These are phyloP conservation scores for Xylariaceae sp. DNA, from an alignment of 2,329 filamentous ascomycete species.

Conservation along the genomic window DNA sequence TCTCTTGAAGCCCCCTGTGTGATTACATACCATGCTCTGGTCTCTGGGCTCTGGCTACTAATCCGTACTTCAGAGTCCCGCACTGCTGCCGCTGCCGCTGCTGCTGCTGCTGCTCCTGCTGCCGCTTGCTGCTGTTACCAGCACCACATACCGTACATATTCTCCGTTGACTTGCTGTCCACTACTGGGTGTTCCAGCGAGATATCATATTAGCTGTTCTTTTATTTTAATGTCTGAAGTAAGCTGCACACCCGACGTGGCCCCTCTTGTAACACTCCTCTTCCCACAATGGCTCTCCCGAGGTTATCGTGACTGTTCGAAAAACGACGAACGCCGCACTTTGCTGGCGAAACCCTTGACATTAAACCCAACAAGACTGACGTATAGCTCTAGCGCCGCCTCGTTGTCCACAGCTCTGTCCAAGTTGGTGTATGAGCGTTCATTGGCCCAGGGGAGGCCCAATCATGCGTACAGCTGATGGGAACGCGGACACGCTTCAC, in stretches of 20 bases:
- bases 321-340: constrained; percentile 28
- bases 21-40: no score
- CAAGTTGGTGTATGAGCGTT: constrained; percentile 30
- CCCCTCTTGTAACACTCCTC: constrained; percentile 32
- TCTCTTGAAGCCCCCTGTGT: neutral
- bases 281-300: constrained; percentile 31
- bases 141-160: constrained; percentile 23
- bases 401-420: constrained; percentile 28
- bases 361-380: constrained; percentile 36
- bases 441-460: constrained; percentile 41
- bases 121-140: constrained; percentile 14
- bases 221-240: constrained; percentile 29
- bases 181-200: constrained; percentile 26
- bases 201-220: constrained; percentile 27
- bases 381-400: constrained; percentile 34
- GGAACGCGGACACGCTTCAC: constrained; percentile 40
- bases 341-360: constrained; percentile 34
- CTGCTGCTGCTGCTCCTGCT: no score
- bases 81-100: constrained; percentile 12
- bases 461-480: constrained; percentile 42
- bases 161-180: constrained; percentile 25
- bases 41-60: constrained; percentile 6
- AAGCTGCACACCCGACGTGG: constrained; percentile 36
- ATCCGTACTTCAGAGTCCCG: constrained; percentile 18
- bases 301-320: constrained; percentile 37